Conservation (phyloP, 106 monocot genomes). For the Dendrobium catenatum region DNA sequence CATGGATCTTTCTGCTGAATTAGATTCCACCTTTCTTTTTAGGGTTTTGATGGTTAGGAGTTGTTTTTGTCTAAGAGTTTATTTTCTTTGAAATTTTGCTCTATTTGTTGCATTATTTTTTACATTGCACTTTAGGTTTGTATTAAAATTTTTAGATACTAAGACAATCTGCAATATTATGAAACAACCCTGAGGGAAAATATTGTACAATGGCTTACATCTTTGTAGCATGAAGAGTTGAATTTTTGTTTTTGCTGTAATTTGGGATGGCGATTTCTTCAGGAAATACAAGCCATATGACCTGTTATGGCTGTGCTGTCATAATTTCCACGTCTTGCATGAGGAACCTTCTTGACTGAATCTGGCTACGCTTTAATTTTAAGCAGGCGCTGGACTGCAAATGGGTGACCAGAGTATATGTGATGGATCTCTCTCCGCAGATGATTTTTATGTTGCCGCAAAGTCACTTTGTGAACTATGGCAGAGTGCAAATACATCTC, state of each 20-base stretch:
- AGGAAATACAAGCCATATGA: too few relatives aligned
- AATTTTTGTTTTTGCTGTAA: too few relatives aligned
- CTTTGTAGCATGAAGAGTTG: too few relatives aligned
- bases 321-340: neutral
- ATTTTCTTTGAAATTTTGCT: neutral
- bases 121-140: neutral
- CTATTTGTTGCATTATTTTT: neutral
- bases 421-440: slow-evolving; percentile 34
- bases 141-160: too few relatives aligned
- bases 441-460: slow-evolving; percentile 37
- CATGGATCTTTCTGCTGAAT: neutral
- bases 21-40: neutral
- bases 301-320: too few relatives aligned
- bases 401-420: slow-evolving; percentile 20
- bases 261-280: too few relatives aligned
- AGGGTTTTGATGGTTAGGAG: neutral
- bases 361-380: neutral
- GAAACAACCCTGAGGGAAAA: too few relatives aligned
- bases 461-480: slow-evolving; percentile 43
- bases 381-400: too few relatives aligned
- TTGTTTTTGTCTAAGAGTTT: neutral
- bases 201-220: too few relatives aligned
- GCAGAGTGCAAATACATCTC: slow-evolving; percentile 34
- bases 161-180: too few relatives aligned
- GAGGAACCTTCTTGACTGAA: neutral